Evolutionary conservation across 306 rosid genomes (phyloP), one percentile per base, ranked within the genome.

Genomic region (Cucurbita argyrosperma): DNA sequence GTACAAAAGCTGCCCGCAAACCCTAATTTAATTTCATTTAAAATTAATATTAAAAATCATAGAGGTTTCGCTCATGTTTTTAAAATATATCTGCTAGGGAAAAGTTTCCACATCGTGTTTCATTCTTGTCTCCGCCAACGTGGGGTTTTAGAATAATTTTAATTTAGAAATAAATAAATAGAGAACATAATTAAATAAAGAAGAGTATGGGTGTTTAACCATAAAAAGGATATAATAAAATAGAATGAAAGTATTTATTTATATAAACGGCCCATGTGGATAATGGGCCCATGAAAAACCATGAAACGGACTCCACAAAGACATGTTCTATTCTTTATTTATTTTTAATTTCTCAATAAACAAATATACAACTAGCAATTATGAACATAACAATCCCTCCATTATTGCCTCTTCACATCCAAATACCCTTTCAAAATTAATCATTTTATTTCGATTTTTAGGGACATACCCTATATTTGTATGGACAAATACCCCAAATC

Each of bases 241-340:
- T 47, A 79, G 74, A 71, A 74, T 46, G 70, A 76, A 46, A 56
- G 64, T 50, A 78, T 61, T 85, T 80, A 78, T 80, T 87, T 71
- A 72, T 83, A 84, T 76, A 82, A 84, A 88, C 77, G 84, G 82
- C 82, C 89, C 98, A 90, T 90, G 94, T 90, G 97, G 88, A 80
- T 77, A 75, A 86, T 83, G 95, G 96, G 81, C 67, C 97, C 86
- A 42, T 18, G 77, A 76, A 86, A 86, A 88, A 84, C 87, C 80
- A 84, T 69, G 53, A 88, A 88, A 83, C 81, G 80, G 88, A 89
- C 85, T 88, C 83, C 87, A 89, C 92, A 84, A 86, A 83, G 88
- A 84, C 83, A 51, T 78, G 89, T 89, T 82, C 84, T 86, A 76
- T 42, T 79, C 79, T 83, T 15, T 5, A 6, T 14, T 50, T 10